These are phyloP conservation scores for Aspergillus indologenus DNA, from an alignment of 495 filamentous ascomycete species.

Conservation along the genomic window DNA sequence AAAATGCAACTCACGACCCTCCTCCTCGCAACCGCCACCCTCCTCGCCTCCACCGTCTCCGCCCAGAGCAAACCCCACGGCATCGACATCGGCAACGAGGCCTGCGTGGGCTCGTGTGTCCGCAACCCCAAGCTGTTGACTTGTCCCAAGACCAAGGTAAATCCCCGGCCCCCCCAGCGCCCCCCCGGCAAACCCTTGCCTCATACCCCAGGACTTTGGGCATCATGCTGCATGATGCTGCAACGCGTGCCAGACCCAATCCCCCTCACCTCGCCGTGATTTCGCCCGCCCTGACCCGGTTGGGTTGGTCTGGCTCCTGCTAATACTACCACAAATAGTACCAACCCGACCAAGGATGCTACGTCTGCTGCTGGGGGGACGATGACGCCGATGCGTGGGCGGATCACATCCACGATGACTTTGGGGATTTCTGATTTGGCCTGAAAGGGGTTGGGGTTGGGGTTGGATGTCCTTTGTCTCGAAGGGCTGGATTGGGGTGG, in stretches of 20 bases:
- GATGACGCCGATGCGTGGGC: constrained; percentile 14
- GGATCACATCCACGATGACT: background rate
- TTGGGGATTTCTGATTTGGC: background rate
- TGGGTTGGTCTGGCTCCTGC: too few species aligned
- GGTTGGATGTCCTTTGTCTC: background rate
- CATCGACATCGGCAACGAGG: constrained; percentile 6
- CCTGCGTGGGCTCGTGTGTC: background rate
- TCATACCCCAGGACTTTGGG: too few species aligned
- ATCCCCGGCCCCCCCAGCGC: too few species aligned
- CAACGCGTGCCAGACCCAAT: too few species aligned
- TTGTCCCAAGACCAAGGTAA: background rate
- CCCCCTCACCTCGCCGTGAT: background rate
- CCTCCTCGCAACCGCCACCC: background rate
- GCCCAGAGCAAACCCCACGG: constrained; percentile 4
- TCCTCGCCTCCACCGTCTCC: constrained; percentile 5
- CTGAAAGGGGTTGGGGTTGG: background rate
- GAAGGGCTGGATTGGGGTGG: background rate
- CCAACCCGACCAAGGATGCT: constrained; percentile 10
- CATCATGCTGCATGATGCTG: too few species aligned
- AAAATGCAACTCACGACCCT: constrained; percentile 8
- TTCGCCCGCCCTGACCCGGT: too few species aligned
- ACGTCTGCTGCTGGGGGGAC: constrained; percentile 18
- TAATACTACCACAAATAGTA: background rate
- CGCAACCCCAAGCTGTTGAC: background rate
- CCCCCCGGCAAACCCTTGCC: background rate